A percentile compares a stretch with the other conserved stretches of the same genome.
phyloP scores from a whole-genome alignment of 495 filamentous ascomycete genomes.

The Beverwykella pulmonaria region DNA sequence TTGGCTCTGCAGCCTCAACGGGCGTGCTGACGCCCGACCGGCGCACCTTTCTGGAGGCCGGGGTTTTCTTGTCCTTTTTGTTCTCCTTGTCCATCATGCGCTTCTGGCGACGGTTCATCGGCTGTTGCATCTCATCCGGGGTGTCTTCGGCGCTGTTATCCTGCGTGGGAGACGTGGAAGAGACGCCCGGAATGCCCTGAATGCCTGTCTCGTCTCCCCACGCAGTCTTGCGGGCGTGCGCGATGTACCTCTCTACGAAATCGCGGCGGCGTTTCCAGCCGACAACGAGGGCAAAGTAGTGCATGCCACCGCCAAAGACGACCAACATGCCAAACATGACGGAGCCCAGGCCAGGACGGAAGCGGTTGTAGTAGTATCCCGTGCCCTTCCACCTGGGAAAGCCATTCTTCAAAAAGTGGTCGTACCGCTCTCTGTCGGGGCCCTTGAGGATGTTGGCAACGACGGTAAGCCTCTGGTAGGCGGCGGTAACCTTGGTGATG shows the following conservation, averaged over 20 bases:
- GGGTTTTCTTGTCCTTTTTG: constrained; percentile 50
- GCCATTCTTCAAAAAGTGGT: constrained; percentile 90
- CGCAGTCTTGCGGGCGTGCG: constrained; percentile 80
- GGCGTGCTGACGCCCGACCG: constrained; percentile 48
- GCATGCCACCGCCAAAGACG: constrained; percentile 77
- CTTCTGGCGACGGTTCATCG: constrained; percentile 85
- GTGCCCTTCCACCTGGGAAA: constrained; percentile 97
- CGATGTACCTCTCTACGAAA: constrained; percentile 88
- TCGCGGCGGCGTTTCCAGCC: constrained; percentile 85
- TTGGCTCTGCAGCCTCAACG: constrained; percentile 43
- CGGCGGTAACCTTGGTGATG: constrained; percentile 72
- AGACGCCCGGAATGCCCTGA: constrained; percentile 65
- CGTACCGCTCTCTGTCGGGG: constrained; percentile 79
- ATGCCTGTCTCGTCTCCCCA: constrained; percentile 81
- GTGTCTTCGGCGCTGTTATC: constrained; percentile 50
- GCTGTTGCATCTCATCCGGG: constrained; percentile 38
- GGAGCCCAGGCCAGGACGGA: constrained; percentile 83
- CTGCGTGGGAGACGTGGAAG: constrained; percentile 40
- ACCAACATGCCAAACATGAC: constrained; percentile 84
- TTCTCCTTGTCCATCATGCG: constrained; percentile 81
- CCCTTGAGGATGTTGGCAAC: constrained; percentile 85
- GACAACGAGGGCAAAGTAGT: constrained; percentile 82
- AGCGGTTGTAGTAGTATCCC: constrained; percentile 95
- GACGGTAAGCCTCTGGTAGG: constrained; percentile 79
- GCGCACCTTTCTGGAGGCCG: constrained; percentile 51